These are phyloP conservation scores for Afroboletus lepidellus DNA, from an alignment of 1,284 basidiomycete species.

Conservation along the genomic window DNA sequence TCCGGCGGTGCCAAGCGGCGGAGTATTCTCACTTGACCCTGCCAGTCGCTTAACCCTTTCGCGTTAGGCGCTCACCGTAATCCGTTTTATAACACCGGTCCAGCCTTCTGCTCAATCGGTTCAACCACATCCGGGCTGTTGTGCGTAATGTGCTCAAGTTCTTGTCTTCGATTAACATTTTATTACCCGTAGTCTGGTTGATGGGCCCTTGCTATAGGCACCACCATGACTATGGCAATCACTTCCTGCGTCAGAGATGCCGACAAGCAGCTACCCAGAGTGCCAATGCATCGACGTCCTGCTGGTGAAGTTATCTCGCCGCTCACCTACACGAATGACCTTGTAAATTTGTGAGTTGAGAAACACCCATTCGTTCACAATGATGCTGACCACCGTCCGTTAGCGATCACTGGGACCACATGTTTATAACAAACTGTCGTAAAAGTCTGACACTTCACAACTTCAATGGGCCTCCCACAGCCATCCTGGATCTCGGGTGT, in stretches of 20 bases:
- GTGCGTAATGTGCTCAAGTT: conserved; percentile 20
- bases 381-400: neutral
- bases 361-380: neutral
- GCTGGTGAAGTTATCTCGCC: conserved; percentile 54
- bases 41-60: conserved; percentile 22
- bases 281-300: conserved; percentile 42
- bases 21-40: conserved; percentile 19
- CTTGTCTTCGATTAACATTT: conserved; percentile 1
- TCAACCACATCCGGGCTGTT: conserved; percentile 8
- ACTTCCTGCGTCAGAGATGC: conserved; percentile 44
- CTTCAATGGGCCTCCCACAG: conserved; percentile 49
- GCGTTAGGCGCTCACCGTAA: conserved; percentile 7
- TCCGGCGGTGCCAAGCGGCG: conserved; percentile 17
- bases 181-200: conserved; percentile 14
- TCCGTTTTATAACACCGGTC: conserved; percentile 18
- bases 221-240: conserved; percentile 30
- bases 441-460: conserved; percentile 51
- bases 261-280: conserved; percentile 43
- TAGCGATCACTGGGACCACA: conserved; percentile 69
- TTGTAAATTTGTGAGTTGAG: conserved; percentile 52
- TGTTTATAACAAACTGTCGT: conserved; percentile 54
- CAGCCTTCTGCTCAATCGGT: conserved; percentile 2
- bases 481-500: conserved; percentile 74
- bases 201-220: conserved; percentile 24
- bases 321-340: conserved; percentile 45